Evolutionary conservation across 2,329 filamentous ascomycete genomes (phyloP).

Genomic region (Ilyonectria sp.): DNA sequence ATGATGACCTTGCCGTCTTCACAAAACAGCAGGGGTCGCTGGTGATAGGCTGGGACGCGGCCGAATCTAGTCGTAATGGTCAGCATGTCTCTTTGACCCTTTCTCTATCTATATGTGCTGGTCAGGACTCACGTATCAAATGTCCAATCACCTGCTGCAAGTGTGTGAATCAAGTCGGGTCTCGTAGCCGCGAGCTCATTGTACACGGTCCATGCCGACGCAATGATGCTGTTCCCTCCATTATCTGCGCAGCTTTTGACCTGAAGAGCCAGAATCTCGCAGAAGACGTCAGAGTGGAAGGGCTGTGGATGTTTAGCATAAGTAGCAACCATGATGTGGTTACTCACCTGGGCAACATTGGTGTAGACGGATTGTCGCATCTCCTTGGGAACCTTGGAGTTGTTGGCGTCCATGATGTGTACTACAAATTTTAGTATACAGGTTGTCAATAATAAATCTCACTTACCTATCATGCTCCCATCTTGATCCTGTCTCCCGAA

Average conservation of each 20-base stretch:
- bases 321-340: background rate
- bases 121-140: slow-evolving; percentile 55
- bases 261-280: slow-evolving; percentile 20
- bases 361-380: background rate
- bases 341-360: background rate
- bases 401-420: background rate
- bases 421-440: background rate
- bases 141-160: slow-evolving; percentile 64
- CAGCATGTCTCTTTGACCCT: background rate
- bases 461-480: slow-evolving; percentile 1
- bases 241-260: background rate
- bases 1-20: slow-evolving; percentile 22
- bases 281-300: slow-evolving; percentile 5
- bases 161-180: slow-evolving; percentile 71
- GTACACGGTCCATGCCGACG: slow-evolving; percentile 72
- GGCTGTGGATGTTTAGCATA: background rate
- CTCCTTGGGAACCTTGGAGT: background rate
- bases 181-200: slow-evolving; percentile 71
- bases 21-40: slow-evolving; percentile 15
- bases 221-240: slow-evolving; percentile 63
- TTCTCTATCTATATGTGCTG: background rate
- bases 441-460: background rate
- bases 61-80: background rate
- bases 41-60: slow-evolving; percentile 6
- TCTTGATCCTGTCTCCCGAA: slow-evolving; percentile 1